phyloP scores from a whole-genome alignment of 73 alveolate genomes.

The Stentor roeselii region DNA sequence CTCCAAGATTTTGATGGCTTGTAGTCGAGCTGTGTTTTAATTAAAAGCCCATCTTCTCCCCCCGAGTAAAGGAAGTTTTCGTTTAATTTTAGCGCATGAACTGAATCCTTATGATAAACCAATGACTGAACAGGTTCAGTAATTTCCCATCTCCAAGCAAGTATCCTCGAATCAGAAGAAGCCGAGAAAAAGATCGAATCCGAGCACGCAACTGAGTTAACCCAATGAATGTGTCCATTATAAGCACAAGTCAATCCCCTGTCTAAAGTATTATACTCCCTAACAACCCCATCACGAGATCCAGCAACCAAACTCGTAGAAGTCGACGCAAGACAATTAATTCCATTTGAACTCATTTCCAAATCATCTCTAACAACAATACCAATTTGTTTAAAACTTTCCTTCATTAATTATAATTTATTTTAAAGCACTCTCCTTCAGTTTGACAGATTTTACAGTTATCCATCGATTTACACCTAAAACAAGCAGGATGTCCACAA shows the following conservation, averaged over 20 bases:
- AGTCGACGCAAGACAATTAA: not conserved
- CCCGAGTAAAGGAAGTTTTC: not conserved
- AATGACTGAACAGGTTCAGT: not conserved
- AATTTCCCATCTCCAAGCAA: not conserved
- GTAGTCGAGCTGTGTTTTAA: not conserved
- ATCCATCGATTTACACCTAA: not conserved
- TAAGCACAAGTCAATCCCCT: not conserved
- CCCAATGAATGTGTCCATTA: slow-evolving; percentile 8
- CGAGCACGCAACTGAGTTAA: not conserved
- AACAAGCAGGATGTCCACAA: slow-evolving; percentile 3
- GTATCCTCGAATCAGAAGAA: not conserved
- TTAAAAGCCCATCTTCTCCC: not conserved
- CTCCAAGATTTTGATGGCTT: not conserved
- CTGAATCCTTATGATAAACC: not conserved
- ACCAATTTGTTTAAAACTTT: not conserved
- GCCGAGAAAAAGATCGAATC: not conserved
- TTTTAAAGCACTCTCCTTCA: not conserved
- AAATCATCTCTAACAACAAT: not conserved
- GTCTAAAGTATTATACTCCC: not conserved
- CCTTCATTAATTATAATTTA: not conserved
- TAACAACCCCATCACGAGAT: slow-evolving; percentile 4
- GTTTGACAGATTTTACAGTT: not conserved
- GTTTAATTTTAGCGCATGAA: not conserved
- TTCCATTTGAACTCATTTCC: not conserved
- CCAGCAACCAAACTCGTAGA: not conserved